A percentile compares a stretch with the other conserved stretches of the same genome.
phyloP scores from a whole-genome alignment of 805 yeast species.

The Blastobotrys chiropterorum region DNA sequence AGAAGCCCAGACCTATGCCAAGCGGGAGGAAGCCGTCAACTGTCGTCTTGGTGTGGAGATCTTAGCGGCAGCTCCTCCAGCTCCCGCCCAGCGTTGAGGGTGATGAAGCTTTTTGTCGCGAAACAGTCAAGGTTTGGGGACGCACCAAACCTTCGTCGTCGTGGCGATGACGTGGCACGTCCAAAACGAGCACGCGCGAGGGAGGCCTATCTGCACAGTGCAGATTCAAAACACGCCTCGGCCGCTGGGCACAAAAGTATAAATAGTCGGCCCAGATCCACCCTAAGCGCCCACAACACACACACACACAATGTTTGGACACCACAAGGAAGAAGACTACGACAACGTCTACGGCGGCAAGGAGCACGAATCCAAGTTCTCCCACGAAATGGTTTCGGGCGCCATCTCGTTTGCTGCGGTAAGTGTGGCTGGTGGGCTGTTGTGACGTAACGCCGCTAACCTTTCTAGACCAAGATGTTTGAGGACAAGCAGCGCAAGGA shows the following conservation, averaged over 20 bases:
- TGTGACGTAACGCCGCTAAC: neutral
- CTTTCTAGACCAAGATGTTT: conserved; percentile 17
- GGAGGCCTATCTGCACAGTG: neutral
- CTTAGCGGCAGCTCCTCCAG: too few relatives aligned
- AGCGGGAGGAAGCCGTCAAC: too few relatives aligned
- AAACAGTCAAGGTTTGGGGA: too few relatives aligned
- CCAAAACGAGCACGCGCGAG: neutral
- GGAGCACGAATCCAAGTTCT: conserved; percentile 24
- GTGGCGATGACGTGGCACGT: neutral
- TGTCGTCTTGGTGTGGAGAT: too few relatives aligned
- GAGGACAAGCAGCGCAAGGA: conserved; percentile 28
- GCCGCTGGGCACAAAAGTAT: neutral
- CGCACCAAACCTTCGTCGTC: too few relatives aligned
- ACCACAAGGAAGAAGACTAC: conserved; percentile 13
- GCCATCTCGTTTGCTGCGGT: conserved; percentile 26
- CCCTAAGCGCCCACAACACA: neutral
- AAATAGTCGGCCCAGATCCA: neutral
- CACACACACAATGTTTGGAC: neutral
- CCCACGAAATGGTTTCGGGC: conserved; percentile 28
- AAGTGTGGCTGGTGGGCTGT: neutral
- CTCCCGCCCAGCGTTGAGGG: too few relatives aligned
- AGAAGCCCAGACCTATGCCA: too few relatives aligned
- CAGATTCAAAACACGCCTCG: neutral
- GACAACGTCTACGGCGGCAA: conserved; percentile 13
- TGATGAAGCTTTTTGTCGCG: too few relatives aligned